These are phyloP conservation scores for Acrocalymma vagum DNA, from an alignment of 2,329 filamentous ascomycete species.

Conservation along the genomic window DNA sequence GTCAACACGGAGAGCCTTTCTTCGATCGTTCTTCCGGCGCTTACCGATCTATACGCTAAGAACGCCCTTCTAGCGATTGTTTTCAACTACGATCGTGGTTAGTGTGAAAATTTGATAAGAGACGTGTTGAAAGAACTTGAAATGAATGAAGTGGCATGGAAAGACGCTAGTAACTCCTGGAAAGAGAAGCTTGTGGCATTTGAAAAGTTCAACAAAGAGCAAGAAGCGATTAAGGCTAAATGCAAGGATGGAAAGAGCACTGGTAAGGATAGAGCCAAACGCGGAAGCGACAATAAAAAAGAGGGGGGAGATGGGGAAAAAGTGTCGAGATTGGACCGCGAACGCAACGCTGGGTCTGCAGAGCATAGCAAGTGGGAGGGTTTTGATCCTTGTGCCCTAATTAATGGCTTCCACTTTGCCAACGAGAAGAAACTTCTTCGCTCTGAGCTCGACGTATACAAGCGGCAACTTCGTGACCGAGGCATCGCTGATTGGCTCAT, in stretches of 20 bases:
- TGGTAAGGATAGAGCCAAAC: background rate
- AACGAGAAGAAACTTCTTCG: slow-evolving; percentile 66
- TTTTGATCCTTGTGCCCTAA: slow-evolving; percentile 72
- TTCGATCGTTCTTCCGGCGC: slow-evolving; percentile 43
- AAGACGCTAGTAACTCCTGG: slow-evolving; percentile 67
- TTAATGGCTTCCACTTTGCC: slow-evolving; percentile 72
- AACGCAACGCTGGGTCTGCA: slow-evolving; percentile 58
- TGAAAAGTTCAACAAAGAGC: slow-evolving; percentile 63
- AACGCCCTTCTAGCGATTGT: slow-evolving; percentile 76
- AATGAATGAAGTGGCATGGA: slow-evolving; percentile 64
- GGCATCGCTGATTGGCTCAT: slow-evolving; percentile 64
- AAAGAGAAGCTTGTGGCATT: slow-evolving; percentile 66
- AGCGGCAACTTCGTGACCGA: slow-evolving; percentile 61
- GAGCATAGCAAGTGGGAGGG: slow-evolving; percentile 62
- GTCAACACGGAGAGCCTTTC: slow-evolving; percentile 4
- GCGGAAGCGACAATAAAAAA: slow-evolving; percentile 2
- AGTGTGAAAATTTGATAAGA: slow-evolving; percentile 69
- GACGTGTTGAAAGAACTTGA: slow-evolving; percentile 63
- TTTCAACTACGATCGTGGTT: slow-evolving; percentile 77
- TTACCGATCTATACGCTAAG: slow-evolving; percentile 68
- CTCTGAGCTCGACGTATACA: slow-evolving; percentile 66
- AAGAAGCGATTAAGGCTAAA: slow-evolving; percentile 10
- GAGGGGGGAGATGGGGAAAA: no score
- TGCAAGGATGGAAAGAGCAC: slow-evolving; percentile 6
- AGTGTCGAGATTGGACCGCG: no score